phyloP scores from a whole-genome alignment of 2,329 filamentous ascomycete species.

The Calonectria montana region DNA sequence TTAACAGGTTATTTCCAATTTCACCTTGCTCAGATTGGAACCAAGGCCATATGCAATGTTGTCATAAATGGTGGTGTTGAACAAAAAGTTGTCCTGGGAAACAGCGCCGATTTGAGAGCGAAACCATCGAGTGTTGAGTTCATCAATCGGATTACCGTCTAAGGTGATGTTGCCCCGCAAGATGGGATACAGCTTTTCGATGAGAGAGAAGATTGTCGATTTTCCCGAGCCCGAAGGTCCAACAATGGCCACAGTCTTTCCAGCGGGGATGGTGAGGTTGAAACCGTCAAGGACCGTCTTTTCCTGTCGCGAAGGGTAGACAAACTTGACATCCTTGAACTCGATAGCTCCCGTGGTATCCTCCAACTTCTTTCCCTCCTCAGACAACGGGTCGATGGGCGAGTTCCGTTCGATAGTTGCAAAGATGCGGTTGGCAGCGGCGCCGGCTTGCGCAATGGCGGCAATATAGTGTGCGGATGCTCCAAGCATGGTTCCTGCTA shows the following conservation, averaged over 20 bases:
- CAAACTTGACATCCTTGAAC: slow-evolving; percentile 50
- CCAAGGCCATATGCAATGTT: slow-evolving; percentile 9
- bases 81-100: slow-evolving; percentile 6
- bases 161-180: background rate
- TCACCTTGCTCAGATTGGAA: background rate
- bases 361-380: slow-evolving; percentile 41
- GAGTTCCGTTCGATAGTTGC: slow-evolving; percentile 81
- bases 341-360: slow-evolving; percentile 51
- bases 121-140: slow-evolving; percentile 14
- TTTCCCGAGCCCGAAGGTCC: slow-evolving; percentile 15
- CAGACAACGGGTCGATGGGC: slow-evolving; percentile 47
- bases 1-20: background rate
- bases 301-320: slow-evolving; percentile 12
- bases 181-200: slow-evolving; percentile 8
- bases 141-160: background rate
- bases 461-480: background rate
- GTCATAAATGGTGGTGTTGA: background rate
- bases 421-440: slow-evolving; percentile 85
- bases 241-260: slow-evolving; percentile 10
- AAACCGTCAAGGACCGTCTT: background rate
- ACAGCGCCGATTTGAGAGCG: background rate
- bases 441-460: slow-evolving; percentile 64
- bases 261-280: background rate
- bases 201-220: background rate
- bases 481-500: background rate